phyloP scores from a whole-genome alignment of 306 rosid species.

The Sechiopsis laciniata region DNA sequence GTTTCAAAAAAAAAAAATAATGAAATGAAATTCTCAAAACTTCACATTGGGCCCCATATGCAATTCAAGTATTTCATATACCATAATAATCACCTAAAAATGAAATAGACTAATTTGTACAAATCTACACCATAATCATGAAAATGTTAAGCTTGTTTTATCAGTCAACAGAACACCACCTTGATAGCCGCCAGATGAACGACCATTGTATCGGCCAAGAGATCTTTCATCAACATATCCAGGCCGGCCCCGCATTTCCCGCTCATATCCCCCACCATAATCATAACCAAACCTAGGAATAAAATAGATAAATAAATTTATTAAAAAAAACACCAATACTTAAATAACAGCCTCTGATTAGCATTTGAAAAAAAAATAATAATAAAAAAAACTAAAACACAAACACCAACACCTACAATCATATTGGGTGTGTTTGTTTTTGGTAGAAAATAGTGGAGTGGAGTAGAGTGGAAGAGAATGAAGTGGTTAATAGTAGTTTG shows the following conservation, averaged over 20 bases:
- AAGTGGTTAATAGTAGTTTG: too few species aligned
- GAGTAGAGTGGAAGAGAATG: too few species aligned
- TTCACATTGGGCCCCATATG: not conserved
- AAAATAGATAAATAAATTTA: not conserved
- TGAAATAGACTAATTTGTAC: not conserved
- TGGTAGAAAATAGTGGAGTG: too few species aligned
- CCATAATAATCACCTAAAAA: not conserved
- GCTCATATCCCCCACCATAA: slow-evolving; percentile 69
- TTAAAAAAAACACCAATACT: not conserved
- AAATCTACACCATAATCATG: not conserved
- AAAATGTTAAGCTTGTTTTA: not conserved
- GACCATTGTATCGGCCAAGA: slow-evolving; percentile 72
- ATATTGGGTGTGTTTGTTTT: too few species aligned
- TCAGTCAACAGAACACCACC: slow-evolving; percentile 51
- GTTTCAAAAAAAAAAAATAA: too few species aligned
- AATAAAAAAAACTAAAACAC: not conserved
- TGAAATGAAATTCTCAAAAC: not conserved
- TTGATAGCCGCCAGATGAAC: slow-evolving; percentile 57
- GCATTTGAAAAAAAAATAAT: not conserved
- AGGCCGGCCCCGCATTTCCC: slow-evolving; percentile 70
- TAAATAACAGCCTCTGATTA: not conserved
- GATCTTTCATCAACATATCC: slow-evolving; percentile 73
- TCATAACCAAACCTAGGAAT: slow-evolving; percentile 67
- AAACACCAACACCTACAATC: not conserved
- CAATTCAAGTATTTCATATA: not conserved